phyloP scores from a whole-genome alignment of 1,284 basidiomycete species.

The Pseudozyma sp. region DNA sequence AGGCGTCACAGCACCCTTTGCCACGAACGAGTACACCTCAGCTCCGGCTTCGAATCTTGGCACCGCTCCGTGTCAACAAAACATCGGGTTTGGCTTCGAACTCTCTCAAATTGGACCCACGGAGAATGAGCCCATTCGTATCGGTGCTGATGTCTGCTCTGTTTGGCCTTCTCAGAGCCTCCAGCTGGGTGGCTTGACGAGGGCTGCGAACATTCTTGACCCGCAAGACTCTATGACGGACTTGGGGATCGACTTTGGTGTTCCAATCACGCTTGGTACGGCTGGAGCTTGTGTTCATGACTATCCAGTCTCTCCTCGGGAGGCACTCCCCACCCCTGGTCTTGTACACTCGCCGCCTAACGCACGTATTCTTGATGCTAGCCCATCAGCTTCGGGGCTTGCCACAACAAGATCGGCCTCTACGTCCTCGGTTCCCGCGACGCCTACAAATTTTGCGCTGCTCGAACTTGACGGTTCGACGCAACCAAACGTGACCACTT shows the following conservation, averaged over 20 bases:
- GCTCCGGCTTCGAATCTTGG: neutral
- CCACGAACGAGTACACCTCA: too few relatives aligned
- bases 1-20: slow-evolving; percentile 6
- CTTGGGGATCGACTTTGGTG: slow-evolving; percentile 11
- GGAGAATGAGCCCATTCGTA: neutral
- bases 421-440: slow-evolving; percentile 17
- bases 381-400: neutral
- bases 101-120: neutral
- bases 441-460: slow-evolving; percentile 6
- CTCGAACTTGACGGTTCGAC: slow-evolving; percentile 2
- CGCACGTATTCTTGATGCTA: neutral
- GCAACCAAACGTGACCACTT: neutral
- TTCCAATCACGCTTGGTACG: neutral
- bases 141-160: neutral
- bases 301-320: slow-evolving; percentile 3
- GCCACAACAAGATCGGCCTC: neutral
- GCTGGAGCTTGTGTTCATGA: neutral
- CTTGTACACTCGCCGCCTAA: slow-evolving; percentile 17
- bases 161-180: slow-evolving; percentile 10
- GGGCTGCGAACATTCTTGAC: slow-evolving; percentile 1
- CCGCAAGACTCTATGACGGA: neutral
- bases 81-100: neutral
- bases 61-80: neutral
- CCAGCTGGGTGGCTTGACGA: neutral
- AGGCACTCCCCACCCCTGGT: slow-evolving; percentile 15